Conservation (phyloP, 1,284 basidiomycete species). For the Kwoniella shivajii region DNA sequence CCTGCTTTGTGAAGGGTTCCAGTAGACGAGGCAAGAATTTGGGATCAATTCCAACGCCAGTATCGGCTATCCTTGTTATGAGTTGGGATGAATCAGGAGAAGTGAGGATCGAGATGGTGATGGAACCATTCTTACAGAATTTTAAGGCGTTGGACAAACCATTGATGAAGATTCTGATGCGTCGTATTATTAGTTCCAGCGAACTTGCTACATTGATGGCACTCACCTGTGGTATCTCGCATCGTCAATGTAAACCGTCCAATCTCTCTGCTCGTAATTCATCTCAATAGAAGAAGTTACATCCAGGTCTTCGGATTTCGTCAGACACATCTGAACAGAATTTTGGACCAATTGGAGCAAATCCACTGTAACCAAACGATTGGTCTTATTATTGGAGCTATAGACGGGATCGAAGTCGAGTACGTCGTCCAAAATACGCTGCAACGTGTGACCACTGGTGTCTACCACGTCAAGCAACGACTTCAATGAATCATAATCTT, state of each 20-base stretch:
- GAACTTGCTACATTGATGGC: neutral
- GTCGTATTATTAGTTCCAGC: neutral
- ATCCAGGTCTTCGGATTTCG: slow-evolving; percentile 11
- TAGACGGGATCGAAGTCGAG: slow-evolving; percentile 31
- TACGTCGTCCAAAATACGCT: slow-evolving; percentile 35
- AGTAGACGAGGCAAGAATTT: slow-evolving; percentile 24
- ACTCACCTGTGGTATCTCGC: slow-evolving; percentile 30
- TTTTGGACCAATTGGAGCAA: slow-evolving; percentile 12
- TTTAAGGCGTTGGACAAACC: slow-evolving; percentile 54
- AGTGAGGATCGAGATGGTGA: slow-evolving; percentile 23
- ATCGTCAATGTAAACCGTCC: slow-evolving; percentile 26
- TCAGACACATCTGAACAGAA: slow-evolving; percentile 20
- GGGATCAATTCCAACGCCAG: slow-evolving; percentile 30
- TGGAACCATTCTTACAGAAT: slow-evolving; percentile 45
- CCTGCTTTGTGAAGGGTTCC: slow-evolving; percentile 38
- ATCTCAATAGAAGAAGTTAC: slow-evolving; percentile 11
- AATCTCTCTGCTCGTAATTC: slow-evolving; percentile 31
- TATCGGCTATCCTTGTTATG: slow-evolving; percentile 23
- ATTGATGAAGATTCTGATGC: slow-evolving; percentile 50
- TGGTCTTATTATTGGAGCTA: slow-evolving; percentile 6
- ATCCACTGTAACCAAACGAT: slow-evolving; percentile 14
- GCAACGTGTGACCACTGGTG: slow-evolving; percentile 29
- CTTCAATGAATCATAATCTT: slow-evolving; percentile 13
- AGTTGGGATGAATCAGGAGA: slow-evolving; percentile 6
- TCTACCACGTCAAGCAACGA: slow-evolving; percentile 24